Conservation (phyloP, 2,329 filamentous ascomycete genomes). For the Nemania diffusa region DNA sequence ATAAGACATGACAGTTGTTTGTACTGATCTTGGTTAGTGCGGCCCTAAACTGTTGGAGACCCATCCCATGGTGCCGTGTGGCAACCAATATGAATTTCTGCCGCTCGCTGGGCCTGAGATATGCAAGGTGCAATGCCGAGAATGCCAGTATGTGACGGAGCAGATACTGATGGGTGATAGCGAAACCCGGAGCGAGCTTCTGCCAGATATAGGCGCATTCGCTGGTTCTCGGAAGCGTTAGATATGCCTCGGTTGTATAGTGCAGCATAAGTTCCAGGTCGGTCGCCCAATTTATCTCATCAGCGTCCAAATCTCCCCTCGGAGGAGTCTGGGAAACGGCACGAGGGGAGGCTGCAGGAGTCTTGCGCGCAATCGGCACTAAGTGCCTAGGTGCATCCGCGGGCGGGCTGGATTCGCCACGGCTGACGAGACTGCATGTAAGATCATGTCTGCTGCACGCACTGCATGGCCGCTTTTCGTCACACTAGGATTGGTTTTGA, state of each 20-base stretch:
- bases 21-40: not conserved
- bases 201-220: not conserved
- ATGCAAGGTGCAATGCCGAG: not conserved
- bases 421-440: not conserved
- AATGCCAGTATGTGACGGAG: not conserved
- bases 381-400: not conserved
- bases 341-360: not conserved
- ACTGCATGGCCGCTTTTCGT: not conserved
- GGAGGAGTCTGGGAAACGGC: not conserved
- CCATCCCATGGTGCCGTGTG: not conserved
- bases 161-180: not conserved
- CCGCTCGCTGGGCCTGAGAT: not conserved
- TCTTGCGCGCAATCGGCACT: not conserved
- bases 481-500: not conserved
- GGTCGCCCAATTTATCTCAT: not conserved
- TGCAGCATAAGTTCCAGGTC: not conserved
- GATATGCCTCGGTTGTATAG: not conserved
- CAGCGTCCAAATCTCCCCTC: not conserved
- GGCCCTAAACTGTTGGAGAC: not conserved
- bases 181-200: not conserved
- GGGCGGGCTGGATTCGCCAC: not conserved
- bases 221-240: not conserved
- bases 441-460: not conserved
- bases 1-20: not conserved
- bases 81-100: not conserved